These are phyloP conservation scores for Bipolaris bicolor DNA, from an alignment of 2,329 filamentous ascomycete genomes.

Conservation along the genomic window DNA sequence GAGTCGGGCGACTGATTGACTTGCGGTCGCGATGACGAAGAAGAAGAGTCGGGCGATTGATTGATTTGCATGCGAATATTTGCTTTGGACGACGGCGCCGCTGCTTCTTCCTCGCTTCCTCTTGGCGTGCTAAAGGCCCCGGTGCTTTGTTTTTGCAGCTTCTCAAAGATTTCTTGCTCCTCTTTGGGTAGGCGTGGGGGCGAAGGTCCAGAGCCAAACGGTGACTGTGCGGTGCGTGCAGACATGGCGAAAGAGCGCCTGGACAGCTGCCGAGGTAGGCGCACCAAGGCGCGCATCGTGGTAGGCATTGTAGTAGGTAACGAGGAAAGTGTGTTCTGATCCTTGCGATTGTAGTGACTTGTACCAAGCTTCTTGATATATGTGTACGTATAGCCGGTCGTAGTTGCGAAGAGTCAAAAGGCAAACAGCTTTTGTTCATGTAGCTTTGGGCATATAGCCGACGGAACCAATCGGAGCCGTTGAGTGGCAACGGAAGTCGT, in stretches of 20 bases:
- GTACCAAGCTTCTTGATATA: background rate
- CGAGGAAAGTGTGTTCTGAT: background rate
- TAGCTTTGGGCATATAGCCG: conserved; percentile 13
- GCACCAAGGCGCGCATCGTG: conserved; percentile 27
- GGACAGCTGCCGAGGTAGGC: conserved; percentile 38
- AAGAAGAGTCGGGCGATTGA: conserved; percentile 36
- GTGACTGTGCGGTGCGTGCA: conserved; percentile 17
- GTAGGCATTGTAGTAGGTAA: background rate
- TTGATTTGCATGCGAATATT: conserved; percentile 40
- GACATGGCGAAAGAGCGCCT: conserved; percentile 27
- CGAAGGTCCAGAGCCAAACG: conserved; percentile 61
- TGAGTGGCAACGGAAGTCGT: conserved; percentile 27
- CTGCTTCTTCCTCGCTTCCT: conserved; percentile 32
- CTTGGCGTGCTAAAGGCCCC: conserved; percentile 75
- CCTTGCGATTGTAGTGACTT: background rate
- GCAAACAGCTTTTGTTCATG: conserved; percentile 9
- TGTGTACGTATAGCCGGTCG: background rate
- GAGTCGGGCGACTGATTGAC: conserved; percentile 24
- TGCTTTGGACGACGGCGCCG: conserved; percentile 52
- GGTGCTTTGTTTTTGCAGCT: conserved; percentile 78
- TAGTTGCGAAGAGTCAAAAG: conserved; percentile 8
- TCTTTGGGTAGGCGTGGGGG: conserved; percentile 87
- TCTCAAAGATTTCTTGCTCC: conserved; percentile 89
- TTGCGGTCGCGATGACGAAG: conserved; percentile 1
- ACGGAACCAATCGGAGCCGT: conserved; percentile 29